These are phyloP conservation scores for Pseudoturritis turrita DNA, from an alignment of 345 rosid species.

Conservation along the genomic window DNA sequence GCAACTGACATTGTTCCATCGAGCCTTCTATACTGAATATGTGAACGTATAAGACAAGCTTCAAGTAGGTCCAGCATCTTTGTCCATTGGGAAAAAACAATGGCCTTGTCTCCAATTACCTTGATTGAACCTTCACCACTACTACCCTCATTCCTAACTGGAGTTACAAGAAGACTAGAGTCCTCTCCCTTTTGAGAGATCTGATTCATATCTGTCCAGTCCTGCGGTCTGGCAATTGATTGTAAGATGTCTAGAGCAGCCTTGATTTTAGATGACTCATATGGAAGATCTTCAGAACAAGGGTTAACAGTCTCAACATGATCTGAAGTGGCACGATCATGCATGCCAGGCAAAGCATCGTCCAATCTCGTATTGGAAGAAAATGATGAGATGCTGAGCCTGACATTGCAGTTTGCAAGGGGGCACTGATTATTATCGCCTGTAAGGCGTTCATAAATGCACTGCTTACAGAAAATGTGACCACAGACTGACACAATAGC, in stretches of 20 bases:
- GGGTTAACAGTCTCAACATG: conserved; percentile 26
- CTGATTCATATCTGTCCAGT: conserved; percentile 21
- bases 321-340: conserved; percentile 38
- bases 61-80: conserved; percentile 89
- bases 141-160: conserved; percentile 13
- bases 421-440: conserved; percentile 79
- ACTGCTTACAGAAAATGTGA: conserved; percentile 92
- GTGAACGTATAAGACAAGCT: conserved; percentile 61
- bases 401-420: conserved; percentile 51
- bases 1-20: conserved; percentile 97
- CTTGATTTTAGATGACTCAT: conserved; percentile 81
- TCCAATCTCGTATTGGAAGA: no score
- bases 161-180: conserved; percentile 23
- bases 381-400: no score
- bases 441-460: conserved; percentile 68
- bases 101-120: conserved; percentile 67
- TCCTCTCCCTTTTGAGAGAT: conserved; percentile 26
- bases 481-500: conserved; percentile 84
- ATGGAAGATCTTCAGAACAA: conserved; percentile 28
- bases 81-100: conserved; percentile 98
- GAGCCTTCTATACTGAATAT: conserved; percentile 83
- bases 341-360: conserved; percentile 36
- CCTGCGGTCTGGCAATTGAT: conserved; percentile 46
- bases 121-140: conserved; percentile 31
- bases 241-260: conserved; percentile 80